Evolutionary conservation across 2,329 filamentous ascomycete species (phyloP).

Genomic region (Colletotrichum eremochloae): DNA sequence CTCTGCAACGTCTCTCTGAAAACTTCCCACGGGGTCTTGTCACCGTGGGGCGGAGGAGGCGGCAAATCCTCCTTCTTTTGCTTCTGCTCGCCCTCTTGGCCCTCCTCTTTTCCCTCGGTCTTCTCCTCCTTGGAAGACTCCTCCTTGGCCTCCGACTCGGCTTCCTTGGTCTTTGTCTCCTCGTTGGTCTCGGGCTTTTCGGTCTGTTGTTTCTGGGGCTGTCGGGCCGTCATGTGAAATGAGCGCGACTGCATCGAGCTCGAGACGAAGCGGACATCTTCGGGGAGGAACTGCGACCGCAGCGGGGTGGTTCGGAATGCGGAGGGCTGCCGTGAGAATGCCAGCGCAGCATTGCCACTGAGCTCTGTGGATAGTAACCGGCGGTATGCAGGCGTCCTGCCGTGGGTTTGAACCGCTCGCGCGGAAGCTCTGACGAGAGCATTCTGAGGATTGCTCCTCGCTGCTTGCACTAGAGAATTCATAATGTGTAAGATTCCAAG

Average conservation of each 20-base stretch:
- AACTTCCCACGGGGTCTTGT: conserved; percentile 99
- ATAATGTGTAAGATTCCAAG: conserved; percentile 52
- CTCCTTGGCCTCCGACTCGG: conserved; percentile 48
- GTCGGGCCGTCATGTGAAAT: conserved; percentile 54
- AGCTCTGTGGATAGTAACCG: conserved; percentile 57
- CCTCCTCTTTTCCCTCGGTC: conserved; percentile 58
- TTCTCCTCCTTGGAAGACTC: conserved; percentile 56
- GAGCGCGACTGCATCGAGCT: conserved; percentile 51
- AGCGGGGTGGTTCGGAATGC: conserved; percentile 54
- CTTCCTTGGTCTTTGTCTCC: conserved; percentile 53
- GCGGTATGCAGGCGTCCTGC: conserved; percentile 63
- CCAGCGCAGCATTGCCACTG: conserved; percentile 46
- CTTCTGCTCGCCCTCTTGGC: conserved; percentile 62
- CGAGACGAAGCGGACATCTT: conserved; percentile 55
- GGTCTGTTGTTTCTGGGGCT: conserved; percentile 49
- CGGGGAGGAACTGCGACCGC: conserved; percentile 61
- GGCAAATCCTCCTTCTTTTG: conserved; percentile 77
- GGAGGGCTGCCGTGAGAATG: conserved; percentile 47
- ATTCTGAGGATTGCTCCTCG: conserved; percentile 60
- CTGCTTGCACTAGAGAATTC: conserved; percentile 58
- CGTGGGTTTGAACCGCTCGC: conserved; percentile 53
- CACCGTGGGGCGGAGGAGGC: conserved; percentile 94
- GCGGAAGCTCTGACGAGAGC: conserved; percentile 58
- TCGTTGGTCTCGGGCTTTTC: conserved; percentile 45
- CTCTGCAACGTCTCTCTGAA: conserved; percentile 96